Base-by-base conservation (phyloP, 2,329 filamentous ascomycete genomes). In the Scytalidium lignicola region DNA sequence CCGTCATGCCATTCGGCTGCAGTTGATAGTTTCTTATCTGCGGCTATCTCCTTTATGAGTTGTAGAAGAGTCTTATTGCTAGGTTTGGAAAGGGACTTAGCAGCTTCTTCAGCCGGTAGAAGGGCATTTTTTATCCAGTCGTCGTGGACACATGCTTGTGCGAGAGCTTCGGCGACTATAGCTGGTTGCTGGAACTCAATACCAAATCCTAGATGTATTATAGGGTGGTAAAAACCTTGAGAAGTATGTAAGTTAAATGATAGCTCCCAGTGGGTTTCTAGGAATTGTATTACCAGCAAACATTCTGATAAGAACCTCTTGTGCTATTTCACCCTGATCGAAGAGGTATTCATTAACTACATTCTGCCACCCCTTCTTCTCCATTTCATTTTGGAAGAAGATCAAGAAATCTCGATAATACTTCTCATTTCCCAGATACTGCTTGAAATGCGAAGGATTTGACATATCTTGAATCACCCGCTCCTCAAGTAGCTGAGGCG, bases 141-240 rank as follows among this genome's bases (percentile, higher is more conserved):
- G 6, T 74, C 69, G 61, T 95, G 88, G 1, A 90, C 79, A 7
- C 85, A 81, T 1, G 86, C 75, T 69, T 95, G 85, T 1, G 90
- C 88, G 17, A 96, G 78, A 1, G 74, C 90, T 68, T 92, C 81
- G 5, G 90, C 88, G 22, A 96, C 75, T 51, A 95, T 82, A 32
- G 86, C 86, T 2, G 88, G 88, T 62, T 95, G 89, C 9, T 77
- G 65, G 71, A 90, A 95, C 63, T 95, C 90, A 29, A 96, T 64
- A 3, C 87, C 90, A 62, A 90, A 95, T 44, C 90, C 87, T 18
- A 95, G 76, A 63, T 95, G 89, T 54, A 96, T 91, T 15, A 93
- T 70, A 2, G 90, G 89, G 61, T 95, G 89, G 2, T 90, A 58
- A 54, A 92, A 77, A 0, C 86, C 83, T 78, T 56, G 32, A 53